Conservation (phyloP, 192 early-diverging fungal genomes). For the Phycomyces blakesleeanus region DNA sequence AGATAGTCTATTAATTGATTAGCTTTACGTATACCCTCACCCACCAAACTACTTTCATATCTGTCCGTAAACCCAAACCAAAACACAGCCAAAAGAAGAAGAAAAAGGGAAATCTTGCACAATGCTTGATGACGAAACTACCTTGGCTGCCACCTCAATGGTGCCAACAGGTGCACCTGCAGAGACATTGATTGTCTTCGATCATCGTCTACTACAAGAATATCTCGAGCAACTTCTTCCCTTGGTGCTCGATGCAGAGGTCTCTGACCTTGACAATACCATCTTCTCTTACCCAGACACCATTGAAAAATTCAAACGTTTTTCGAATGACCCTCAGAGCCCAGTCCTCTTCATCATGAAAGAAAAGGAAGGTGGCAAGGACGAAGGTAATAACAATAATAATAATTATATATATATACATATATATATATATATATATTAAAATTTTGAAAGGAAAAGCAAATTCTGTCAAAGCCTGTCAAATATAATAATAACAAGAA, state of each 20-base stretch:
- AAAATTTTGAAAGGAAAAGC: too few species aligned
- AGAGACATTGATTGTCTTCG: slow-evolving; percentile 38
- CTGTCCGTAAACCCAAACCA: too few species aligned
- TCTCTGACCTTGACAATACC: slow-evolving; percentile 52
- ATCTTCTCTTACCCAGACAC: slow-evolving; percentile 65
- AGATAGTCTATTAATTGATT: too few species aligned
- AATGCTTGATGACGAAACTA: slow-evolving; percentile 29
- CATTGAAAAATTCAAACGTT: slow-evolving; percentile 67
- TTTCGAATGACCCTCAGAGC: slow-evolving; percentile 69
- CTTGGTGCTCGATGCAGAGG: slow-evolving; percentile 67
- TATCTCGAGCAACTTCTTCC: slow-evolving; percentile 71
- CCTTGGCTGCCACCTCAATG: slow-evolving; percentile 10
- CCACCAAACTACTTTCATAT: too few species aligned
- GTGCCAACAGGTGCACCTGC: slow-evolving; percentile 5
- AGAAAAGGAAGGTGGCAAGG: slow-evolving; percentile 55
- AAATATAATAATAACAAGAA: too few species aligned
- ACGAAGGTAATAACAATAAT: slow-evolving; percentile 41
- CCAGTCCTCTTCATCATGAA: slow-evolving; percentile 78
- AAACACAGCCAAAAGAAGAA: too few species aligned
- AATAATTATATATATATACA: too few species aligned
- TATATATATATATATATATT: too few species aligned
- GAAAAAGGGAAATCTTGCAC: not conserved
- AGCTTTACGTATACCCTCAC: not conserved
- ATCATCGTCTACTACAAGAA: slow-evolving; percentile 59
- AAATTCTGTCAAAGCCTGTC: too few species aligned